These are phyloP conservation scores for Chlorella sp. DNA, from an alignment of 139 green algal genomes.

Conservation along the genomic window DNA sequence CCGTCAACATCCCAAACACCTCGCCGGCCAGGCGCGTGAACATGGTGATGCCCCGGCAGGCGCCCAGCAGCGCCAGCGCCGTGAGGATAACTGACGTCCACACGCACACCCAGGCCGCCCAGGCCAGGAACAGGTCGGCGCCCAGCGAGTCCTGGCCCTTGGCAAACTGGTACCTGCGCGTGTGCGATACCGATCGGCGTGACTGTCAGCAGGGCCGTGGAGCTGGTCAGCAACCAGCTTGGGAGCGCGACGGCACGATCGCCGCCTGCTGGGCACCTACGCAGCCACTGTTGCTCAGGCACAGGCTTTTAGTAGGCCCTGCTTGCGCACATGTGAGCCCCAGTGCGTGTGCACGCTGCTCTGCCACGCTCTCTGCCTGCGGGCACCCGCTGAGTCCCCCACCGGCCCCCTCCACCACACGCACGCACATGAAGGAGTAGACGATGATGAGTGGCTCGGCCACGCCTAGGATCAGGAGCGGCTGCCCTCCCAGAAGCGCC, in stretches of 20 bases:
- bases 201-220: too few relatives aligned
- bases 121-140: neutral
- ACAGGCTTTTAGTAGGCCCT: too few relatives aligned
- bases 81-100: conserved; percentile 63
- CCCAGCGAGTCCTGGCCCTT: conserved; percentile 8
- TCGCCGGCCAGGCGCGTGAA: conserved; percentile 85
- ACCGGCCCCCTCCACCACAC: too few relatives aligned
- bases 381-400: too few relatives aligned
- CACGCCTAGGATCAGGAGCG: conserved; percentile 86
- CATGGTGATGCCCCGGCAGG: conserved; percentile 41
- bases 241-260: too few relatives aligned
- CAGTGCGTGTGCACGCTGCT: too few relatives aligned
- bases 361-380: too few relatives aligned
- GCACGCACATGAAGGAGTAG: conserved; percentile 71
- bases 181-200: too few relatives aligned
- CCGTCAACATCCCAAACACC: conserved; percentile 86
- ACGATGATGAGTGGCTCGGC: conserved; percentile 79
- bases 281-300: too few relatives aligned
- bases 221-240: too few relatives aligned
- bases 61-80: conserved; percentile 43
- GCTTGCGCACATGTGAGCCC: too few relatives aligned
- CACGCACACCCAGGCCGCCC: conserved; percentile 40
- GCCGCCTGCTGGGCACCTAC: too few relatives aligned
- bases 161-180: conserved; percentile 43
- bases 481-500: conserved; percentile 78